phyloP scores from a whole-genome alignment of 2,329 filamentous ascomycete genomes.

The Blastomyces gilchristii region DNA sequence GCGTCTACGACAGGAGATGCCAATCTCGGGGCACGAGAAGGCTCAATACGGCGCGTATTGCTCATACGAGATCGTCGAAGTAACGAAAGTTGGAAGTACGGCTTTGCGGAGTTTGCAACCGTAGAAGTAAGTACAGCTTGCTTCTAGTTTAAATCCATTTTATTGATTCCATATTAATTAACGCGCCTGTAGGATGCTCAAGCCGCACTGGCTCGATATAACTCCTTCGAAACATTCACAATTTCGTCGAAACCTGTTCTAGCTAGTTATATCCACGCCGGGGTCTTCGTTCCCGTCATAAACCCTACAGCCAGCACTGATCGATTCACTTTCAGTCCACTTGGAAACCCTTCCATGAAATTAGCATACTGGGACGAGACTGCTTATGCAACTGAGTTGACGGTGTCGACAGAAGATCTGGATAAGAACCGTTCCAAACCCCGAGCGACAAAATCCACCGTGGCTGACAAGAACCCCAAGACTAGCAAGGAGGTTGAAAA shows the following conservation, averaged over 20 bases:
- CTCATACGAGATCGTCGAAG: slow-evolving; percentile 62
- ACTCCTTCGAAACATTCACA: slow-evolving; percentile 63
- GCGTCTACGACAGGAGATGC: slow-evolving; percentile 47
- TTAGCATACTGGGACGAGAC: slow-evolving; percentile 69
- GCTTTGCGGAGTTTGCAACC: slow-evolving; percentile 73
- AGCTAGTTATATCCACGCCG: slow-evolving; percentile 69
- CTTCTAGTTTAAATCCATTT: neutral
- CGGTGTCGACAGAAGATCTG: slow-evolving; percentile 46
- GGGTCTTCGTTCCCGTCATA: slow-evolving; percentile 68
- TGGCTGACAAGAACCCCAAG: slow-evolving; percentile 17
- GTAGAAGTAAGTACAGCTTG: slow-evolving; percentile 41
- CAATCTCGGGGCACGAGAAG: slow-evolving; percentile 59
- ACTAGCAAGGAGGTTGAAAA: slow-evolving; percentile 34
- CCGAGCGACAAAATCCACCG: neutral
- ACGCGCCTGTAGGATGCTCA: slow-evolving; percentile 50
- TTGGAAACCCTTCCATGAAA: slow-evolving; percentile 56
- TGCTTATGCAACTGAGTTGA: slow-evolving; percentile 57
- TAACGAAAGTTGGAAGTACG: slow-evolving; percentile 67
- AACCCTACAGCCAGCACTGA: slow-evolving; percentile 49
- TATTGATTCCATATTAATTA: neutral
- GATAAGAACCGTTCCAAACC: slow-evolving; percentile 20
- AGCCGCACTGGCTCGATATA: slow-evolving; percentile 61
- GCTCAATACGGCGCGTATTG: slow-evolving; percentile 66
- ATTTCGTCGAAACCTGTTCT: slow-evolving; percentile 63
- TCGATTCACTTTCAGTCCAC: slow-evolving; percentile 57